phyloP scores from a whole-genome alignment of 805 yeast genomes.

The Yarrowia osloensis region DNA sequence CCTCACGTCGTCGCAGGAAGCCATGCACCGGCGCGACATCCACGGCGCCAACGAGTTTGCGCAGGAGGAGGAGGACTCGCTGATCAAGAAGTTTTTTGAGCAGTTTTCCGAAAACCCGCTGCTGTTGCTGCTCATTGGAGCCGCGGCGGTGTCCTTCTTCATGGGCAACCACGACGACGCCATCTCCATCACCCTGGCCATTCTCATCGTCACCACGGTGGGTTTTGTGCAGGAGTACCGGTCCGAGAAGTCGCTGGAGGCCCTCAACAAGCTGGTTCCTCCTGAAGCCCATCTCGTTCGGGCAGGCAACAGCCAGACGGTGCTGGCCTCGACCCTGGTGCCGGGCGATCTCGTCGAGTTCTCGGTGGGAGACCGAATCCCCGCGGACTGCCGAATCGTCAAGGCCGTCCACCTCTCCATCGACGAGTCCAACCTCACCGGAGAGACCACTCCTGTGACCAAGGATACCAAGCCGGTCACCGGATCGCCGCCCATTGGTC shows the following conservation, averaged over 20 bases:
- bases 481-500: slow-evolving; percentile 45
- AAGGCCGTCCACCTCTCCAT: slow-evolving; percentile 77
- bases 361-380: slow-evolving; percentile 90
- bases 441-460: slow-evolving; percentile 86
- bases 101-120: slow-evolving; percentile 90
- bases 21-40: slow-evolving; percentile 64
- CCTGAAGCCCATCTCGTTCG: slow-evolving; percentile 94
- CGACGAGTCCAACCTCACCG: slow-evolving; percentile 94
- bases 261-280: slow-evolving; percentile 89
- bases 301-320: slow-evolving; percentile 74
- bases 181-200: slow-evolving; percentile 88
- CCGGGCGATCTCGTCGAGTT: slow-evolving; percentile 95
- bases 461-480: slow-evolving; percentile 53
- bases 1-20: slow-evolving; percentile 67
- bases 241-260: slow-evolving; percentile 91
- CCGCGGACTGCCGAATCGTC: slow-evolving; percentile 87
- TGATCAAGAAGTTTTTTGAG: slow-evolving; percentile 69
- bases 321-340: slow-evolving; percentile 81
- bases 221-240: slow-evolving; percentile 98
- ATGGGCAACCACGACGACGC: slow-evolving; percentile 99
- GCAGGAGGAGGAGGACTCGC: slow-evolving; percentile 72
- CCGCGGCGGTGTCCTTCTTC: slow-evolving; percentile 80
- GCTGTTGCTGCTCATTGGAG: slow-evolving; percentile 82
- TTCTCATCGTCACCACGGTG: slow-evolving; percentile 88
- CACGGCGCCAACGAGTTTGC: slow-evolving; percentile 82